phyloP scores from a whole-genome alignment of 768 basidiomycete species.

The Pulveroboletus sp. region DNA sequence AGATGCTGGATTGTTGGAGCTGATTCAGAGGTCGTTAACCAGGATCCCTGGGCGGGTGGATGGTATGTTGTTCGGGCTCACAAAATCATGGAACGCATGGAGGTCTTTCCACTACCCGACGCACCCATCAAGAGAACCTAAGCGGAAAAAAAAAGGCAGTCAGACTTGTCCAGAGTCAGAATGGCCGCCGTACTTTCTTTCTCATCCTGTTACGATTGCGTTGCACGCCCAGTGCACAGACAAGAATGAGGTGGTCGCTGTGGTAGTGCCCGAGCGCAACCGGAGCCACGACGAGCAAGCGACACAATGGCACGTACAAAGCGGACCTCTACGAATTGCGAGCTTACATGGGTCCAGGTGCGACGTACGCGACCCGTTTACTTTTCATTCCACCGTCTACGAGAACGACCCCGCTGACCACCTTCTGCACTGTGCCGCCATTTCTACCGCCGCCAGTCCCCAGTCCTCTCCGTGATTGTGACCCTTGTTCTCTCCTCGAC shows the following conservation, averaged over 20 bases:
- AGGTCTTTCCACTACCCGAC: conserved; percentile 91
- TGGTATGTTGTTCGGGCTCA: conserved; percentile 38
- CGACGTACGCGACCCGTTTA: conserved; percentile 5
- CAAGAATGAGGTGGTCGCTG: background rate
- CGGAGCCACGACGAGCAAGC: background rate
- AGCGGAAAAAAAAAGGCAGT: background rate
- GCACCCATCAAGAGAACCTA: conserved; percentile 98
- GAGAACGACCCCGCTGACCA: conserved; percentile 70
- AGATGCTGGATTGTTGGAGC: conserved; percentile 91
- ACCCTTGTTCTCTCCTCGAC: conserved; percentile 60
- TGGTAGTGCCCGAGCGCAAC: too few relatives aligned
- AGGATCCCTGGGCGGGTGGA: conserved; percentile 3
- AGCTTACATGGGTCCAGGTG: background rate
- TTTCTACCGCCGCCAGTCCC: conserved; percentile 95
- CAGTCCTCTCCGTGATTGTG: conserved; percentile 99
- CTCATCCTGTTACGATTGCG: conserved; percentile 21
- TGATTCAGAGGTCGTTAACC: conserved; percentile 29
- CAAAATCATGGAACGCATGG: conserved; percentile 99
- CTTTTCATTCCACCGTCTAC: conserved; percentile 4
- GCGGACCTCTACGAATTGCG: too few relatives aligned
- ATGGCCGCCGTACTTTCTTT: conserved; percentile 25
- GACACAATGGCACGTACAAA: too few relatives aligned
- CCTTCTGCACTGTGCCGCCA: conserved; percentile 60
- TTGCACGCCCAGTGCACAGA: background rate
- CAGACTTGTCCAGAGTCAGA: background rate